These are phyloP conservation scores for Hippophae gyantsensis DNA, from an alignment of 306 rosid species.

Conservation along the genomic window DNA sequence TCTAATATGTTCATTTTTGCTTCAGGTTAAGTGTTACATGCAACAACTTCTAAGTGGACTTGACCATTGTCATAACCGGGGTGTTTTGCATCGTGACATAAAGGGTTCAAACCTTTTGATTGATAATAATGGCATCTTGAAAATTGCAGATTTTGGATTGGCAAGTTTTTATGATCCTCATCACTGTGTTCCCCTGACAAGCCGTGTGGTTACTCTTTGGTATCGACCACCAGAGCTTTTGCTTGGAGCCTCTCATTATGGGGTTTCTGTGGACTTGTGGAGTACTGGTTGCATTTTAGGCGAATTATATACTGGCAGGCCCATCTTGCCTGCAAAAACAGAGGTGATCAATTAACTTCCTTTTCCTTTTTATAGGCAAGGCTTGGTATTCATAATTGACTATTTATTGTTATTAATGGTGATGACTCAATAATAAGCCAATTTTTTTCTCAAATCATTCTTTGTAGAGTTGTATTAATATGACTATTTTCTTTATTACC, in stretches of 20 bases:
- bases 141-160: constrained; percentile 95
- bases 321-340: constrained; percentile 90
- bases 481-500: too few relatives aligned
- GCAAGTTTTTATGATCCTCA: constrained; percentile 68
- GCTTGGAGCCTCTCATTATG: constrained; percentile 83
- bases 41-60: constrained; percentile 86
- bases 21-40: constrained; percentile 83
- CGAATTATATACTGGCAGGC: constrained; percentile 77
- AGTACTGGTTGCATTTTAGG: constrained; percentile 92
- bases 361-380: constrained; percentile 4
- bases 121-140: constrained; percentile 65
- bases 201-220: constrained; percentile 95
- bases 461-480: too few relatives aligned
- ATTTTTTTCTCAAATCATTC: too few relatives aligned
- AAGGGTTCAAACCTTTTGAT: constrained; percentile 94
- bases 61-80: constrained; percentile 76
- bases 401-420: background rate
- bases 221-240: constrained; percentile 95
- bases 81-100: constrained; percentile 94
- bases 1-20: background rate
- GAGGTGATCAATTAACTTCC: constrained; percentile 42
- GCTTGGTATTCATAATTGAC: constrained; percentile 15
- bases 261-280: constrained; percentile 93
- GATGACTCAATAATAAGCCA: too few relatives aligned
- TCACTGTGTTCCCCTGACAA: constrained; percentile 57